phyloP scores from a whole-genome alignment of 345 rosid genomes.

The Populus ilicifolia region DNA sequence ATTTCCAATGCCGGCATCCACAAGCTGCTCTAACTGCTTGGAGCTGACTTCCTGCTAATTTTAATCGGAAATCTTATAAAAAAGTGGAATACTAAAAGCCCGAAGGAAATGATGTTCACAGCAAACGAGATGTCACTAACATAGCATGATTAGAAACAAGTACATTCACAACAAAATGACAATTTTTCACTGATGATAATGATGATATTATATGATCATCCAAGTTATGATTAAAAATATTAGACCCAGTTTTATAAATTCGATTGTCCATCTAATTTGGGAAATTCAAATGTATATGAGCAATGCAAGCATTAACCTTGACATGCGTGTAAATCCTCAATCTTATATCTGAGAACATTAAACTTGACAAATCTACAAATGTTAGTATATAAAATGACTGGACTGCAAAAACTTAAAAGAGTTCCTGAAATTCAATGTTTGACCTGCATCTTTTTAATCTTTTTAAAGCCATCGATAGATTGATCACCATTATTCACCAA shows the following conservation, averaged over 20 bases:
- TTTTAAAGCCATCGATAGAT: not conserved
- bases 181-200: not conserved
- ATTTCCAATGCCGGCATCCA: conserved; percentile 86
- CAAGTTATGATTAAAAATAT: not conserved
- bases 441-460: not conserved
- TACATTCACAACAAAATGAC: no score
- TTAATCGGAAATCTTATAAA: conserved; percentile 5
- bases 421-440: not conserved
- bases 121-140: not conserved
- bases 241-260: not conserved
- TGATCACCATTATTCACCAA: not conserved
- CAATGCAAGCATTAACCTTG: not conserved
- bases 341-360: not conserved
- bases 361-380: not conserved
- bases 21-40: conserved; percentile 67
- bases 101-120: not conserved
- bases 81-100: not conserved
- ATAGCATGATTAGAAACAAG: not conserved
- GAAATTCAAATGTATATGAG: not conserved
- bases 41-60: conserved; percentile 83
- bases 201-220: not conserved
- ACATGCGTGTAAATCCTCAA: not conserved
- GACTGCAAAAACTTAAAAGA: not conserved
- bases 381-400: not conserved
- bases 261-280: not conserved